phyloP scores from a whole-genome alignment of 495 filamentous ascomycete species.

The Aspergillus wentii region DNA sequence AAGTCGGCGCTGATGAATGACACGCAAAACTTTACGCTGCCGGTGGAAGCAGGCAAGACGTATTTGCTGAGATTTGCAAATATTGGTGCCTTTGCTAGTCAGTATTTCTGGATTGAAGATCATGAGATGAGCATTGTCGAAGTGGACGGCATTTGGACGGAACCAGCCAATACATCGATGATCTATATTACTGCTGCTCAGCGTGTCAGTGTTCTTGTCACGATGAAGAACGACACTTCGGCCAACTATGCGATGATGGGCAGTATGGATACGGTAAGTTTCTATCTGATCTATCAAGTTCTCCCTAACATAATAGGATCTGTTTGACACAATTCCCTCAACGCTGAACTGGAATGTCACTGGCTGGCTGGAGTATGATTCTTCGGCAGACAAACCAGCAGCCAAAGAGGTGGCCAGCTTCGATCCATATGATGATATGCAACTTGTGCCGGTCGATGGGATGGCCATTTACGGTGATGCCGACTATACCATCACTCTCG shows the following conservation, averaged over 20 bases:
- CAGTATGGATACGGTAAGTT: slow-evolving; percentile 49
- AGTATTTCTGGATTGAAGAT: slow-evolving; percentile 43
- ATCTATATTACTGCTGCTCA: slow-evolving; percentile 59
- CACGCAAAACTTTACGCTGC: slow-evolving; percentile 28
- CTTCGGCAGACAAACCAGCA: slow-evolving; percentile 42
- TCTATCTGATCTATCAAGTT: too few relatives aligned
- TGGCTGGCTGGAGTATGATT: slow-evolving; percentile 68
- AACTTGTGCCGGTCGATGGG: slow-evolving; percentile 58
- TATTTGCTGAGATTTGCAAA: slow-evolving; percentile 64
- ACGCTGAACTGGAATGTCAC: slow-evolving; percentile 70
- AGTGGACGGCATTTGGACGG: slow-evolving; percentile 59
- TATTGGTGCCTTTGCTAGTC: slow-evolving; percentile 40
- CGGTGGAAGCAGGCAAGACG: slow-evolving; percentile 39
- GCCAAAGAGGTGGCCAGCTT: slow-evolving; percentile 51
- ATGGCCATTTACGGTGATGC: slow-evolving; percentile 49
- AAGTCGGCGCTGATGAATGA: slow-evolving; percentile 65
- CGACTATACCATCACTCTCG: slow-evolving; percentile 56
- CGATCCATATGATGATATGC: slow-evolving; percentile 65
- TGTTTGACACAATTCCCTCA: slow-evolving; percentile 63
- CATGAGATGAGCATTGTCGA: slow-evolving; percentile 57
- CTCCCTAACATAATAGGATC: slow-evolving; percentile 38
- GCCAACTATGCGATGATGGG: slow-evolving; percentile 41
- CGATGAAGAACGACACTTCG: slow-evolving; percentile 40
- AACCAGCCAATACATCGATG: slow-evolving; percentile 47
- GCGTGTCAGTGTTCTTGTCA: slow-evolving; percentile 58